A percentile compares a stretch with the other conserved stretches of the same genome.
Conservation (phyloP, 2,329 filamentous ascomycete genomes). For the Fusarium torreyae region DNA sequence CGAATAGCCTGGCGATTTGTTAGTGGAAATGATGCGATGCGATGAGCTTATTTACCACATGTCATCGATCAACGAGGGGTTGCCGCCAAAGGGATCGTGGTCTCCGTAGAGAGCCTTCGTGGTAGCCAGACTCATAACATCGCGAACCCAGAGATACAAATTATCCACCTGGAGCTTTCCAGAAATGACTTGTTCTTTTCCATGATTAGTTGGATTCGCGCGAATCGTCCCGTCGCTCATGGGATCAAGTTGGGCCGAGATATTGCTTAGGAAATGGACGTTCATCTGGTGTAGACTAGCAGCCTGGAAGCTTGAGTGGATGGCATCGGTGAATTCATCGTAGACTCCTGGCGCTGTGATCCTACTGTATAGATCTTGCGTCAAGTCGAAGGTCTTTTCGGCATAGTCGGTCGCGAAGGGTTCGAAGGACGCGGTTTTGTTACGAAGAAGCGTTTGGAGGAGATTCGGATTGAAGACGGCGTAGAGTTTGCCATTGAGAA, state of each 20-base stretch:
- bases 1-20: slow-evolving; percentile 38
- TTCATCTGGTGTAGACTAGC: slow-evolving; percentile 54
- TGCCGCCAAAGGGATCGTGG: slow-evolving; percentile 58
- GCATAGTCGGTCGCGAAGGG: slow-evolving; percentile 58
- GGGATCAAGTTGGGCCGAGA: slow-evolving; percentile 32
- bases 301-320: slow-evolving; percentile 52
- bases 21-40: background rate
- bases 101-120: slow-evolving; percentile 60
- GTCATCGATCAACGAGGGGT: slow-evolving; percentile 34
- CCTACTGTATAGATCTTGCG: slow-evolving; percentile 50
- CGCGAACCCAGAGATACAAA: slow-evolving; percentile 58
- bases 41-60: slow-evolving; percentile 32
- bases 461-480: slow-evolving; percentile 59
- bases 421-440: slow-evolving; percentile 60
- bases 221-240: slow-evolving; percentile 23
- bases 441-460: slow-evolving; percentile 57
- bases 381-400: slow-evolving; percentile 57
- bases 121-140: slow-evolving; percentile 57
- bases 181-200: slow-evolving; percentile 22
- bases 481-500: slow-evolving; percentile 62
- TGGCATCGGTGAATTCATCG: slow-evolving; percentile 52
- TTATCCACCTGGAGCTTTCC: slow-evolving; percentile 52
- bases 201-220: slow-evolving; percentile 14
- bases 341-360: slow-evolving; percentile 27
- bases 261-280: slow-evolving; percentile 26